Base-by-base conservation (phyloP, 192 early-diverging fungal genomes). In the Pilaira anomala region DNA sequence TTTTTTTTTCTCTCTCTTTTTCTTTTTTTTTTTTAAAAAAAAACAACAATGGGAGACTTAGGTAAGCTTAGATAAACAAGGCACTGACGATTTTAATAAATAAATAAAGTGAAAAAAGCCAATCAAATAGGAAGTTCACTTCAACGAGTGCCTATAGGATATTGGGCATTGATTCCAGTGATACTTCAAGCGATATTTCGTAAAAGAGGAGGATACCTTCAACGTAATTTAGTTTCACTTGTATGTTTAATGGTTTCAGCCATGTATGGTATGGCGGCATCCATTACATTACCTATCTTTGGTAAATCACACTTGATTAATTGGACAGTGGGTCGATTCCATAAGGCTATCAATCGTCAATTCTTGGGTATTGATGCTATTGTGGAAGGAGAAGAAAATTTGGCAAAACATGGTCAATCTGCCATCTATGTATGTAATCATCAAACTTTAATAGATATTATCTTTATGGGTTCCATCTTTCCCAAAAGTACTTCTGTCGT, bases 401-500 rank as follows among this genome's bases (percentile, higher is more conserved):
- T 89, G 45, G 67, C 79, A n/a, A 72, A 63, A 11, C 14, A 26
- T 5, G 50, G 36, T 12, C 39, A 72, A 2, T 87, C 91, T 0
- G 85, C 82, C 28, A 76, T 93, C 12, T 79, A 86, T 30, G 80
- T 93, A 7, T 85, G 85, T 53, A 96, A 96, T 72, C 93, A 96
- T 73, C 93, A 96, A 65, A 85, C 82, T 61, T 78, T 83, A 39
- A 72, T 94, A 66, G 93, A 96, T 72, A 71, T 89, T 21, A 62
- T 92, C 25, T 73, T 85, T 66, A 62, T 91, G 52, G 81, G 85
- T 25, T 73, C 66, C 51, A 76, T 91, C 8, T 83, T 87, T 36
- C 89, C 89, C 18, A 81, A 82, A 46, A 69, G 77, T 48, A 81
- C 85, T 39, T 80, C 83, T 2, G 76, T 91, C 52, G 86, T 89